Percentiles rank a stretch among this genome's conserved stretches.
Evolutionary conservation across 768 basidiomycete species (phyloP).

Genomic region (Boletus rubroflammeus): DNA sequence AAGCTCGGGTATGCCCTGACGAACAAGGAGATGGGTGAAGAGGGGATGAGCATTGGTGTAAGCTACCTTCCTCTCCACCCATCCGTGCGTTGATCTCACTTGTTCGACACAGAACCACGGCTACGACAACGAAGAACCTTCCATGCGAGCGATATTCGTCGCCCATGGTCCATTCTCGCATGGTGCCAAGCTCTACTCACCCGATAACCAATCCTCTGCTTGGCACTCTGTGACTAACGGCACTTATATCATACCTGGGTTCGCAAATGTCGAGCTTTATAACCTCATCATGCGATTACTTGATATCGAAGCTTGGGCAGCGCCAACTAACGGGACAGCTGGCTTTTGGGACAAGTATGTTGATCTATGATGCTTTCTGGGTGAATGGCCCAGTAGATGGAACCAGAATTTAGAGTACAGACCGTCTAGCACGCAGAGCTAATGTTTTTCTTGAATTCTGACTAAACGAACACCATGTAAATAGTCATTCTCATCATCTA

Average conservation of each 20-base stretch:
- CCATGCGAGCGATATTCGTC: constrained; percentile 90
- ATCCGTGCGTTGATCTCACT: background rate
- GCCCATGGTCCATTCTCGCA: constrained; percentile 87
- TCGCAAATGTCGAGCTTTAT: constrained; percentile 84
- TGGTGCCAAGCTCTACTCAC: constrained; percentile 51
- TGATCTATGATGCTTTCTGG: constrained; percentile 6
- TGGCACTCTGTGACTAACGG: constrained; percentile 64
- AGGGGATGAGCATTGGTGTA: constrained; percentile 73
- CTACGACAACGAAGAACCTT: constrained; percentile 72
- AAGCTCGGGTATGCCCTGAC: constrained; percentile 78
- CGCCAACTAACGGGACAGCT: constrained; percentile 68
- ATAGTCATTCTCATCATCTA: constrained; percentile 8
- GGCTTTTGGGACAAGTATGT: constrained; percentile 86
- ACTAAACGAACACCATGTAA: background rate
- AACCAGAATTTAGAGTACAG: background rate
- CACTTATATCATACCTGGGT: constrained; percentile 73
- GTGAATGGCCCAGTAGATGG: background rate
- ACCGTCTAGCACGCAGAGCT: background rate
- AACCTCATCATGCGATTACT: constrained; percentile 75
- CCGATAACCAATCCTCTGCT: constrained; percentile 10
- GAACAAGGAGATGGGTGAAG: constrained; percentile 54
- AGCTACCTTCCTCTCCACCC: constrained; percentile 25
- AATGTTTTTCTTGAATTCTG: background rate
- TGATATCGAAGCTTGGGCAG: constrained; percentile 53
- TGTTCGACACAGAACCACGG: constrained; percentile 67